Evolutionary conservation across 805 yeast genomes (phyloP).

Genomic region (Wickerhamiella qilinensis): DNA sequence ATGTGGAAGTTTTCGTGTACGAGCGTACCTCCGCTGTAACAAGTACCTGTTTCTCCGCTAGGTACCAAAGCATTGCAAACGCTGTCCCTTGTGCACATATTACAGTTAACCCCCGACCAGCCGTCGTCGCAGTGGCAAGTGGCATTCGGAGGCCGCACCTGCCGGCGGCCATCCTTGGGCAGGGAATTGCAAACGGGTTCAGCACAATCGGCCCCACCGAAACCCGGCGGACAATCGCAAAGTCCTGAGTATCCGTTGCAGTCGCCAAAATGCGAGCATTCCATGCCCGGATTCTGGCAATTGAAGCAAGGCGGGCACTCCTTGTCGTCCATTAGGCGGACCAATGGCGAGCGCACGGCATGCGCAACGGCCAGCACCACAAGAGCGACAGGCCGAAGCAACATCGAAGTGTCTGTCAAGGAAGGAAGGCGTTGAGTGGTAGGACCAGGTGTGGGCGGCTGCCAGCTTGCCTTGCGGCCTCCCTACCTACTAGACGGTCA

Average conservation of each 20-base stretch:
- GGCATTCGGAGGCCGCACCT: constrained; percentile 31
- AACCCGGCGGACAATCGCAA: constrained; percentile 86
- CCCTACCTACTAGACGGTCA: too few species aligned
- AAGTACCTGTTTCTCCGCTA: constrained; percentile 61
- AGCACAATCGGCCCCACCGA: constrained; percentile 86
- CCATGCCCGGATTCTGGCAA: constrained; percentile 80
- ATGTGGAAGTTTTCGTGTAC: constrained; percentile 72
- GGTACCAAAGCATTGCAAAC: constrained; percentile 85
- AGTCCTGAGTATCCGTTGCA: constrained; percentile 80
- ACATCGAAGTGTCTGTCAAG: too few species aligned
- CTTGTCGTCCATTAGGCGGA: not conserved
- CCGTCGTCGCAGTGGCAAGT: constrained; percentile 67
- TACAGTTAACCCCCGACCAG: constrained; percentile 93
- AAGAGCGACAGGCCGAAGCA: too few species aligned
- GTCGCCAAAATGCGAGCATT: constrained; percentile 76
- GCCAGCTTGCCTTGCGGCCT: too few species aligned
- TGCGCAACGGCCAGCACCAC: too few species aligned
- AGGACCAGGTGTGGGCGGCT: too few species aligned
- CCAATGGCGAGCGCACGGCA: too few species aligned
- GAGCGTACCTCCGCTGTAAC: constrained; percentile 71
- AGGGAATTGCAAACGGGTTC: constrained; percentile 77
- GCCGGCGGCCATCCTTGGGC: constrained; percentile 48
- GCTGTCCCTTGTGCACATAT: constrained; percentile 50
- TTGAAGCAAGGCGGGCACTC: constrained; percentile 59
- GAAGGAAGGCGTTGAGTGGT: too few species aligned